These are phyloP conservation scores for Chenopodium album DNA, from an alignment of 148 eudicot species.

Conservation along the genomic window DNA sequence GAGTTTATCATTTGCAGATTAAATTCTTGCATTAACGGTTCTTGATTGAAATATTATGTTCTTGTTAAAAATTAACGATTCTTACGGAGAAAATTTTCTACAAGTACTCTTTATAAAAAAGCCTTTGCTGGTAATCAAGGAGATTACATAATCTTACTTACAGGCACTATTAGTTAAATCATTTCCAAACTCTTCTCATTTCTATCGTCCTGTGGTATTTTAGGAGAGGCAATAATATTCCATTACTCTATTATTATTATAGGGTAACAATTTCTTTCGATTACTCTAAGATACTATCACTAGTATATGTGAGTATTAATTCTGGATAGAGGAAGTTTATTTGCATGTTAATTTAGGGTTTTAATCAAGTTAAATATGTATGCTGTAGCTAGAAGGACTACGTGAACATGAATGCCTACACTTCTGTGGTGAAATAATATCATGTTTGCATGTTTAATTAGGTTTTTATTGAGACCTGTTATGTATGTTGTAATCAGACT, in stretches of 20 bases:
- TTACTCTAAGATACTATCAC: no score
- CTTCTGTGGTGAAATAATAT: not conserved
- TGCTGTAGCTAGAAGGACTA: not conserved
- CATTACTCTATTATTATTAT: no score
- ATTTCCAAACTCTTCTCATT: not conserved
- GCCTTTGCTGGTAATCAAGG: not conserved
- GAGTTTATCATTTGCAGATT: not conserved
- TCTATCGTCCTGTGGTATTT: no score
- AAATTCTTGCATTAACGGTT: not conserved
- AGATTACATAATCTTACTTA: not conserved
- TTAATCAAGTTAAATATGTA: not conserved
- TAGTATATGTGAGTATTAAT: no score
- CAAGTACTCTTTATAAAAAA: no score
- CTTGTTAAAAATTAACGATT: not conserved
- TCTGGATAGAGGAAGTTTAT: not conserved
- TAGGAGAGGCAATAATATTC: no score
- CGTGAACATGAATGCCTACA: not conserved
- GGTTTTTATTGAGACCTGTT: not conserved
- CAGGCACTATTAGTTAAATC: not conserved
- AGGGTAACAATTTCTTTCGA: no score
- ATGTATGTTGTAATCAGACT: conserved; percentile 38
- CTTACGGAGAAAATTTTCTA: no score
- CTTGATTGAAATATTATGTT: not conserved
- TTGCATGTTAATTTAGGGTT: not conserved
- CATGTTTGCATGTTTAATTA: not conserved